Evolutionary conservation across 768 basidiomycete genomes (phyloP).

Genomic region (Russula sp.): DNA sequence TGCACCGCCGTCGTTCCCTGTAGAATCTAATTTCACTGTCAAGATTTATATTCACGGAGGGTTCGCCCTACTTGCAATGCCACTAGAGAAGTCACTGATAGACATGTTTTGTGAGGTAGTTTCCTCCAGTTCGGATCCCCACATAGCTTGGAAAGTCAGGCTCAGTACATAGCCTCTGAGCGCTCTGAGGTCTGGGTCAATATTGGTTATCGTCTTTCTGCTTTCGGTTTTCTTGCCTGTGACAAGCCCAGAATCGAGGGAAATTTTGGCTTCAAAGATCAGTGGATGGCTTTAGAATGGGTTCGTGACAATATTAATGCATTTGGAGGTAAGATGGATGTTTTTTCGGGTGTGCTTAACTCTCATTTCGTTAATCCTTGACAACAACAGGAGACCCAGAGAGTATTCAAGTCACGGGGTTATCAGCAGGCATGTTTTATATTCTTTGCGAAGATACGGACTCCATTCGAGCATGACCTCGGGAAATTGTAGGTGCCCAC

Average conservation of each 20-base stretch:
- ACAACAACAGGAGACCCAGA: constrained; percentile 44
- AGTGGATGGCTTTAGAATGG: constrained; percentile 74
- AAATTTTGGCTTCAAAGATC: constrained; percentile 82
- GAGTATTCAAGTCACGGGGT: constrained; percentile 54
- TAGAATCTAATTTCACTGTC: constrained; percentile 46
- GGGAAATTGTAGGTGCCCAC: constrained; percentile 46
- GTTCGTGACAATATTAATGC: constrained; percentile 54
- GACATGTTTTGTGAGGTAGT: constrained; percentile 29
- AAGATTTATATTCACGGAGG: constrained; percentile 75
- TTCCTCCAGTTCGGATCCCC: constrained; percentile 78
- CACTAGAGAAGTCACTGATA: neutral
- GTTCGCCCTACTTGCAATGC: constrained; percentile 29
- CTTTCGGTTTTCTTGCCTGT: constrained; percentile 67
- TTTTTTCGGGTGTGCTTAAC: neutral
- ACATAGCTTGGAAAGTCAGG: constrained; percentile 50
- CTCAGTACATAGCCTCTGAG: constrained; percentile 58
- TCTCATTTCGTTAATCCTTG: neutral
- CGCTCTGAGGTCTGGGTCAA: constrained; percentile 69
- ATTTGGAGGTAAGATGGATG: constrained; percentile 53
- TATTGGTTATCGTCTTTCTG: constrained; percentile 69
- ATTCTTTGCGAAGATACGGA: neutral
- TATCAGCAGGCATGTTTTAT: constrained; percentile 53
- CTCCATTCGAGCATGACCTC: neutral
- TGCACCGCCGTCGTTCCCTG: constrained; percentile 45
- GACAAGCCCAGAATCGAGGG: constrained; percentile 55